These are phyloP conservation scores for Umbilicus rupestris DNA, from an alignment of 164 flowering plant species.

Conservation along the genomic window DNA sequence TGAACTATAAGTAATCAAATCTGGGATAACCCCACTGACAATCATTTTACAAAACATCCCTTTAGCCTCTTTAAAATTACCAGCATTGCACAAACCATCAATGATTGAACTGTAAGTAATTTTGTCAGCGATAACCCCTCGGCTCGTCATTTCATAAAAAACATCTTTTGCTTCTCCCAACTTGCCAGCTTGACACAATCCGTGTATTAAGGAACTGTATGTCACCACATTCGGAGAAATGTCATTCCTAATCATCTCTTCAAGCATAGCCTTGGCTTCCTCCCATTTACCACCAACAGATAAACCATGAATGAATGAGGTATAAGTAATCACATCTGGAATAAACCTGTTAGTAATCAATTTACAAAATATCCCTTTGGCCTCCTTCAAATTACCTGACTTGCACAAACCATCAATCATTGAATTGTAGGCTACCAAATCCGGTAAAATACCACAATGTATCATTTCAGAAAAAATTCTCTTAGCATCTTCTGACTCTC, in stretches of 20 bases:
- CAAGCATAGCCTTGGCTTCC: not conserved
- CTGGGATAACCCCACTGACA: not conserved
- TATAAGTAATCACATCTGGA: not conserved
- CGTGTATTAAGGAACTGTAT: not conserved
- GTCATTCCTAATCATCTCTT: constrained; percentile 1
- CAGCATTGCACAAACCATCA: constrained; percentile 8
- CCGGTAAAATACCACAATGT: not conserved
- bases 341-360: not conserved
- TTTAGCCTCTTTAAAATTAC: constrained; percentile 8
- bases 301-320: not conserved
- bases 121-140: not conserved
- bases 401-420: constrained; percentile 3
- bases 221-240: constrained; percentile 5
- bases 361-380: constrained; percentile 3
- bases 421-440: not conserved
- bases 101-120: constrained; percentile 3
- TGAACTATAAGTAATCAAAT: constrained; percentile 7
- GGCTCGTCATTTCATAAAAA: not conserved
- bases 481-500: not conserved
- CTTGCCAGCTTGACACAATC: not conserved
- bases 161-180: constrained; percentile 1
- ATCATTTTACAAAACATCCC: constrained; percentile 7
- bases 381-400: constrained; percentile 1
- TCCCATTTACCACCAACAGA: constrained; percentile 4
- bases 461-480: not conserved